Evolutionary conservation across 176 grass and related monocot species (phyloP).

Genomic region (Eleusine coracana): DNA sequence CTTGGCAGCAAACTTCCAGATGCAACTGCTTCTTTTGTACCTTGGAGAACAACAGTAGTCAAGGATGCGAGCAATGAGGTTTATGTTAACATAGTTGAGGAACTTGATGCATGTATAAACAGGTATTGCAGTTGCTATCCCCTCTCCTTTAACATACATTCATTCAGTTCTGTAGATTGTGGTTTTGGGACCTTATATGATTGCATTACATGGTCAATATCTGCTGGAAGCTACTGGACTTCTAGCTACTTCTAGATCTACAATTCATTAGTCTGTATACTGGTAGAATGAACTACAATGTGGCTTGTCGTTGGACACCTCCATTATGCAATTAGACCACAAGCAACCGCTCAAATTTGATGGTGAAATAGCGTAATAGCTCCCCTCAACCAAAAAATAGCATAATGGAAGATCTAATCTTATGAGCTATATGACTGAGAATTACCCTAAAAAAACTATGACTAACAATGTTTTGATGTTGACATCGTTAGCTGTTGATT

Average conservation of each 20-base stretch:
- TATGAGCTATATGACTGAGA: not conserved
- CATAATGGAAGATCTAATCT: not conserved
- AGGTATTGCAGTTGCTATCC: constrained; percentile 40
- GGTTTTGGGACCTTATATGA: constrained; percentile 20
- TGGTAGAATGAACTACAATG: not conserved
- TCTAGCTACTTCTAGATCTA: constrained; percentile 1
- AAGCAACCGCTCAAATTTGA: not conserved
- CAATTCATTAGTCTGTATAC: not conserved
- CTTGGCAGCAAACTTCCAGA: constrained; percentile 74
- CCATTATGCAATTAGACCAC: not conserved
- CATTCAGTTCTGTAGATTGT: not conserved
- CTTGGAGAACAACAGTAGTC: constrained; percentile 72
- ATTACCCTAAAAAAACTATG: too few relatives aligned
- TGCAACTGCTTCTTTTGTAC: constrained; percentile 74
- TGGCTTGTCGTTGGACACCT: not conserved
- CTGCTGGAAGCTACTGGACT: not conserved
- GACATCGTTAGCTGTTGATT: constrained; percentile 17
- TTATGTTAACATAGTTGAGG: constrained; percentile 90
- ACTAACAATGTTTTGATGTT: not conserved
- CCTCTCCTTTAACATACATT: not conserved
- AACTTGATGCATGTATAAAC: constrained; percentile 84
- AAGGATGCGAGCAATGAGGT: constrained; percentile 89
- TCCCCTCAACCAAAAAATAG: not conserved
- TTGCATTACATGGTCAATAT: constrained; percentile 14
- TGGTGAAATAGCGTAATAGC: constrained; percentile 16